phyloP scores from a whole-genome alignment of 805 yeast genomes.

The Wickerhamiella galacta region DNA sequence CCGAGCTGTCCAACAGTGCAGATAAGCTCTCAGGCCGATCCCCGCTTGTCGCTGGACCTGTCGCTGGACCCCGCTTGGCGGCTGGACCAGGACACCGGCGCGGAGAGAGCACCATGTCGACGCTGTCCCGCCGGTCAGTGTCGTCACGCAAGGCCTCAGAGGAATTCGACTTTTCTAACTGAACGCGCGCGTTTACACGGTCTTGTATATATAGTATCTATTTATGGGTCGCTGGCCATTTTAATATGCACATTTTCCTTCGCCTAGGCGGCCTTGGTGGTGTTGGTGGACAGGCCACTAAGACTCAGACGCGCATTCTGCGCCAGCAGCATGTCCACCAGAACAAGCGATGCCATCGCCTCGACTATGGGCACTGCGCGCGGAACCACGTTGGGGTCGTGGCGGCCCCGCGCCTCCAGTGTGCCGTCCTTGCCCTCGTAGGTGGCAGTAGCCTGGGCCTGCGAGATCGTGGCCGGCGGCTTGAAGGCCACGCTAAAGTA shows the following conservation, averaged over 20 bases:
- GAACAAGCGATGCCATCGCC: slow-evolving; percentile 91
- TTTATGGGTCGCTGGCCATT: not conserved
- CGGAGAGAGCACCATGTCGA: not conserved
- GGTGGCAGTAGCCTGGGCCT: slow-evolving; percentile 75
- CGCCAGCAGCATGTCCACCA: slow-evolving; percentile 70
- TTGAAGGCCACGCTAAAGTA: slow-evolving; percentile 93
- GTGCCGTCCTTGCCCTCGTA: slow-evolving; percentile 81
- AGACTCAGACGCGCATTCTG: slow-evolving; percentile 66
- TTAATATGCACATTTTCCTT: not conserved
- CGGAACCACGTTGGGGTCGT: slow-evolving; percentile 96
- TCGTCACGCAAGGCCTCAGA: slow-evolving; percentile 1
- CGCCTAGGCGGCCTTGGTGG: not conserved
- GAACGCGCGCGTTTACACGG: not conserved
- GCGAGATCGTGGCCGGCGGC: slow-evolving; percentile 93
- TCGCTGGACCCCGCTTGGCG: too few relatives aligned
- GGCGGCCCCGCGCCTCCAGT: slow-evolving; percentile 93
- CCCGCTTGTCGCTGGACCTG: too few relatives aligned
- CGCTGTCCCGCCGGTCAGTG: not conserved
- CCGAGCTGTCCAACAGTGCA: not conserved
- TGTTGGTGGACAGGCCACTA: not conserved
- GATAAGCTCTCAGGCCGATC: not conserved
- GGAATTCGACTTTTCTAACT: not conserved
- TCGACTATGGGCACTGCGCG: slow-evolving; percentile 97
- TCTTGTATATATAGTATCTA: not conserved
- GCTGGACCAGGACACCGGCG: slow-evolving; percentile 1